Evolutionary conservation across 2,329 filamentous ascomycete genomes (phyloP).

Genomic region (Tolypocladium inflatum): DNA sequence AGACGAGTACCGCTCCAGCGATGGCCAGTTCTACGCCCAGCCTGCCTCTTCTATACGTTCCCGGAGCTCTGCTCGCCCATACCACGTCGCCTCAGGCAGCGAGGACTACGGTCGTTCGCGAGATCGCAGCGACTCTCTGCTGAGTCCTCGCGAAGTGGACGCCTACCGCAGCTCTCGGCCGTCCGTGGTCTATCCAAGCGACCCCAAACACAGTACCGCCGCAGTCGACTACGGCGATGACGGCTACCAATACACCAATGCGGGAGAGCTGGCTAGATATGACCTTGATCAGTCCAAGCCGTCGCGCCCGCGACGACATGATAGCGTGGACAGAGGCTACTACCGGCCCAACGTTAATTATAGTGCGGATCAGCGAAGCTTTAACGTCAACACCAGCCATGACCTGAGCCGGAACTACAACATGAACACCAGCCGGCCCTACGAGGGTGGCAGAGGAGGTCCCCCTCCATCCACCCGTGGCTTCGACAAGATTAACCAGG

Average conservation of each 20-base stretch:
- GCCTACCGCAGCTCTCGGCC: slow-evolving; percentile 38
- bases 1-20: slow-evolving; percentile 42
- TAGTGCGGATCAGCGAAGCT: slow-evolving; percentile 33
- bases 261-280: slow-evolving; percentile 50
- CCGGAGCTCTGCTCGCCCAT: slow-evolving; percentile 35
- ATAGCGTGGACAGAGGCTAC: slow-evolving; percentile 46
- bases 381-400: slow-evolving; percentile 35
- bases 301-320: slow-evolving; percentile 32
- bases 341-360: slow-evolving; percentile 46
- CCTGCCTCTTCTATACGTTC: slow-evolving; percentile 49
- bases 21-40: slow-evolving; percentile 42
- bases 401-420: slow-evolving; percentile 36
- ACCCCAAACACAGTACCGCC: slow-evolving; percentile 31
- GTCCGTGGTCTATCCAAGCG: slow-evolving; percentile 33
- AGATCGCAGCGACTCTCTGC: slow-evolving; percentile 37
- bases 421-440: slow-evolving; percentile 19
- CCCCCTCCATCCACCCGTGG: slow-evolving; percentile 63
- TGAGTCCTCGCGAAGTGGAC: slow-evolving; percentile 30
- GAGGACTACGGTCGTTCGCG: slow-evolving; percentile 42
- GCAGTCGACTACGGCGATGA: slow-evolving; percentile 46
- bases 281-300: slow-evolving; percentile 45
- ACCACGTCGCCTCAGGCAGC: slow-evolving; percentile 38
- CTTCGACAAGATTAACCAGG: slow-evolving; percentile 57
- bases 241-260: slow-evolving; percentile 55
- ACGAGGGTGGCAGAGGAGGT: slow-evolving; percentile 30